These are phyloP conservation scores for Eucalyptus regnans DNA, from an alignment of 345 rosid species.

Conservation along the genomic window DNA sequence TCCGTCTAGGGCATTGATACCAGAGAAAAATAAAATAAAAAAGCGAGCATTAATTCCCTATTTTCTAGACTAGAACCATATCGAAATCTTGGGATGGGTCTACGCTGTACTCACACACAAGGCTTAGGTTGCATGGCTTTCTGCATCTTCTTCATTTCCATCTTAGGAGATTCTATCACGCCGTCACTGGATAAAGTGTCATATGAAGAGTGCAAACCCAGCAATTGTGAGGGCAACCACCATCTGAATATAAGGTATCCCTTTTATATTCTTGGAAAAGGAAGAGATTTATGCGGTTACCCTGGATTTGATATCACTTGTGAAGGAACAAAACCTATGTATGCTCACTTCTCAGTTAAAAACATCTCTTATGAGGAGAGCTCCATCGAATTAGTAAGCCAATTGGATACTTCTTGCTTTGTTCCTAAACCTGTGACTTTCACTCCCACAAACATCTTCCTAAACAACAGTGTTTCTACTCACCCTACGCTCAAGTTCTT, in stretches of 20 bases:
- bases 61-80: too few relatives aligned
- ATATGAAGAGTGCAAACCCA: too few relatives aligned
- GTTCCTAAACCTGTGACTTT: rapidly evolving
- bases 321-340: not conserved
- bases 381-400: not conserved
- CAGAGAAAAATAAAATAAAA: too few relatives aligned
- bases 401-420: not conserved
- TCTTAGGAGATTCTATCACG: too few relatives aligned
- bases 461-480: rapidly evolving
- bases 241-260: not conserved
- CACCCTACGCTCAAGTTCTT: not conserved
- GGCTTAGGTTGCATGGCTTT: too few relatives aligned
- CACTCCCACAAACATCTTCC: not conserved
- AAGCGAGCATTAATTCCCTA: too few relatives aligned
- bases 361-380: not conserved
- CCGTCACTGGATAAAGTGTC: not conserved
- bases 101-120: too few relatives aligned
- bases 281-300: not conserved
- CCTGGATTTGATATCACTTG: not conserved
- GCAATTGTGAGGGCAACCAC: not conserved
- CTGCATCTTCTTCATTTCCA: too few relatives aligned
- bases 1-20: too few relatives aligned
- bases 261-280: not conserved
- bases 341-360: not conserved
- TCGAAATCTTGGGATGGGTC: too few relatives aligned